Percentiles rank a stretch among this genome's conserved stretches.
Evolutionary conservation across 2,329 filamentous ascomycete species (phyloP).

Genomic region (Pseudogymnoascus sp.): DNA sequence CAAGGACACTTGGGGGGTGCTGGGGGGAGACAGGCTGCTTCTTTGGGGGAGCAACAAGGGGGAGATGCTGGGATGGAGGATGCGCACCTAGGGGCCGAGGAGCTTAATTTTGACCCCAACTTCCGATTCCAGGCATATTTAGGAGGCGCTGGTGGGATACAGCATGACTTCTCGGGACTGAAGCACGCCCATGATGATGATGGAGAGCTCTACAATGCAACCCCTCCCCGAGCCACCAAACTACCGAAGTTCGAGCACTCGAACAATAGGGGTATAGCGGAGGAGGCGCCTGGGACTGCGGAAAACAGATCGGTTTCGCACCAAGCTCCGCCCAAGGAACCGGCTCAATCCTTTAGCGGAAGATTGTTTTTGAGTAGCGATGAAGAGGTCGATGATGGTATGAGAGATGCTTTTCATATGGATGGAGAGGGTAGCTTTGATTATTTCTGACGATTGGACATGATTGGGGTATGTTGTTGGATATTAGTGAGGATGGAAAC

Average conservation of each 20-base stretch:
- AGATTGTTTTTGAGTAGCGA: background rate
- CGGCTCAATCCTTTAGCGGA: background rate
- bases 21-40: background rate
- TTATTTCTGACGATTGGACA: background rate
- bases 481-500: background rate
- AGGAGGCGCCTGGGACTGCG: background rate
- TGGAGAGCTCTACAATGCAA: background rate
- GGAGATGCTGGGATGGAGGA: background rate
- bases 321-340: background rate
- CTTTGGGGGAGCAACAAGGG: background rate
- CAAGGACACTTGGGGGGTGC: background rate
- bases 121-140: background rate
- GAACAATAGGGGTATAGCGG: too few relatives aligned
- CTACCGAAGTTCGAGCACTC: background rate
- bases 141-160: background rate
- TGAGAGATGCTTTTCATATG: background rate
- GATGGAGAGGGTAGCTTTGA: background rate
- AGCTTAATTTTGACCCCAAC: background rate
- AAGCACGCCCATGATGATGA: background rate
- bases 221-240: background rate
- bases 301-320: background rate
- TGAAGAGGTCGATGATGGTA: background rate
- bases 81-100: background rate
- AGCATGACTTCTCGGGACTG: background rate
- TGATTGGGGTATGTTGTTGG: background rate